These are phyloP conservation scores for Albifimbria verrucaria DNA, from an alignment of 2,329 filamentous ascomycete genomes.

Conservation along the genomic window DNA sequence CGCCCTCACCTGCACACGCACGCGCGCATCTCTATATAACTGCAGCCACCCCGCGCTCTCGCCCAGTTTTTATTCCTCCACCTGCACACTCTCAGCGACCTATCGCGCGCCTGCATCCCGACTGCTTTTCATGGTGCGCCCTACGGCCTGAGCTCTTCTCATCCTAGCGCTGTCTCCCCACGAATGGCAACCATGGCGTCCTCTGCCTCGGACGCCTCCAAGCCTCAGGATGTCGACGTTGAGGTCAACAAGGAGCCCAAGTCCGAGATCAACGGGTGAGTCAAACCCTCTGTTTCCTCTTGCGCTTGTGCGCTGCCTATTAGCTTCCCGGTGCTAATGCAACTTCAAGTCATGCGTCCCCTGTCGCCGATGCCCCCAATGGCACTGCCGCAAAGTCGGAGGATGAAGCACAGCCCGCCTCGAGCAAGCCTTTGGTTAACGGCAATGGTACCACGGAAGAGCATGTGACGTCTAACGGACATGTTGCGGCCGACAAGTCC, in stretches of 20 bases:
- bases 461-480: constrained; percentile 3
- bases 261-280: constrained; percentile 36
- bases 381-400: background rate
- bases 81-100: background rate
- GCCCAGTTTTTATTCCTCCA: background rate
- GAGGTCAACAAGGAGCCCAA: constrained; percentile 24
- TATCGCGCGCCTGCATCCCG: constrained; percentile 7
- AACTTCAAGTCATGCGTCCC: constrained; percentile 4
- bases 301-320: constrained; percentile 1
- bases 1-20: background rate
- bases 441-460: constrained; percentile 10
- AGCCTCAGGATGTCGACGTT: constrained; percentile 13
- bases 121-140: constrained; percentile 34
- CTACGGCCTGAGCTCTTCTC: constrained; percentile 21
- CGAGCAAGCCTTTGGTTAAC: constrained; percentile 9
- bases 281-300: constrained; percentile 14
- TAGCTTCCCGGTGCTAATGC: constrained; percentile 9
- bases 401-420: background rate
- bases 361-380: background rate
- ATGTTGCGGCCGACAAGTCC: constrained; percentile 1
- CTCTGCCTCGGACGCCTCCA: constrained; percentile 37
- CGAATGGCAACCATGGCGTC: constrained; percentile 54
- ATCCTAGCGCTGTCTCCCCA: constrained; percentile 24
- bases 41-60: background rate
- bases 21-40: no score